Conservation (phyloP, 139 green algal species). For the Tetratostichococcus sp. region DNA sequence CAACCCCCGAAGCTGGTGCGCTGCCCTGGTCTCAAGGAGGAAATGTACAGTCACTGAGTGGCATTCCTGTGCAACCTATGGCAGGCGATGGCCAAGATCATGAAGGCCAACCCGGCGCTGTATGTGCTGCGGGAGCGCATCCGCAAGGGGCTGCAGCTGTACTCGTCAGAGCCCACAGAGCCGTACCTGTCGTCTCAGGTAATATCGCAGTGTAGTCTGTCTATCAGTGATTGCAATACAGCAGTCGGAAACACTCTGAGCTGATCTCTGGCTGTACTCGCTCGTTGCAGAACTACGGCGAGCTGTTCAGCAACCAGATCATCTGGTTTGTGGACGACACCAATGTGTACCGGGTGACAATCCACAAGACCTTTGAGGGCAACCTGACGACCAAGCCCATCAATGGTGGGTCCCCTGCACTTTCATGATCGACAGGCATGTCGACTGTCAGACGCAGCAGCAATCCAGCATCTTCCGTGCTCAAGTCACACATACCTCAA, state of each 20-base stretch:
- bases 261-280: no score
- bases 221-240: no score
- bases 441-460: no score
- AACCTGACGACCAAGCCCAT: conserved; percentile 99
- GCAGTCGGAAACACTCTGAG: no score
- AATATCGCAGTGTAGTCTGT: no score
- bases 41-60: no score
- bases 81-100: conserved; percentile 94
- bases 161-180: conserved; percentile 97
- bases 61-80: no score
- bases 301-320: conserved; percentile 98
- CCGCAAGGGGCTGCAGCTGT: conserved; percentile 98
- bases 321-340: conserved; percentile 99
- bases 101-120: conserved; percentile 97
- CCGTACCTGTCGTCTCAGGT: conserved; percentile 89
- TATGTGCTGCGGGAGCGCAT: conserved; percentile 99
- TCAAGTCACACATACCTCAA: no score
- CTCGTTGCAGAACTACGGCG: conserved; percentile 98
- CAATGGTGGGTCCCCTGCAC: conserved; percentile 56
- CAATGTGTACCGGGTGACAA: conserved; percentile 99
- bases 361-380: conserved; percentile 99
- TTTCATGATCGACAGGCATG: no score
- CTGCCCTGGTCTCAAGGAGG: no score
- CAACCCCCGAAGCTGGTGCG: no score
- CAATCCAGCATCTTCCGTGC: no score